Evolutionary conservation across 2,329 filamentous ascomycete genomes (phyloP).

Genomic region (Cladobotryum mycophilum): DNA sequence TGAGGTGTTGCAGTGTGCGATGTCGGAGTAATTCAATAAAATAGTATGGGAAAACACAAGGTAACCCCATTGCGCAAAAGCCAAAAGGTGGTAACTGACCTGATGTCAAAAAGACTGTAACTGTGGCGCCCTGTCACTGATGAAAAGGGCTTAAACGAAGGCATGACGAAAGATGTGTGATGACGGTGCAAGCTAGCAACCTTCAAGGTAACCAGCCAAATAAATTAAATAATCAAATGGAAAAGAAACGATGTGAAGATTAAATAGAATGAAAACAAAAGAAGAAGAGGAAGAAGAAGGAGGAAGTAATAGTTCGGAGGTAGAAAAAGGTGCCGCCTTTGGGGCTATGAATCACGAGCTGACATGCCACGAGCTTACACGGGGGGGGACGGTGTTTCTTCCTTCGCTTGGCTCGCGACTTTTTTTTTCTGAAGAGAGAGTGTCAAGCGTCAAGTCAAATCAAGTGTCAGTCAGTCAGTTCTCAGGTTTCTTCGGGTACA

Average conservation of each 20-base stretch:
- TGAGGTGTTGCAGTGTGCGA: too few relatives aligned
- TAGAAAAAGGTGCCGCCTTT: too few relatives aligned
- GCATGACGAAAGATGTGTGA: slow-evolving; percentile 33
- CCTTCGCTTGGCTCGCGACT: too few relatives aligned
- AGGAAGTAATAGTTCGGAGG: not conserved
- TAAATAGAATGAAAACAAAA: not conserved
- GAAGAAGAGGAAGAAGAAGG: not conserved
- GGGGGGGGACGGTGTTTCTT: too few relatives aligned
- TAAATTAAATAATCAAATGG: not conserved
- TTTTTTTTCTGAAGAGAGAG: too few relatives aligned
- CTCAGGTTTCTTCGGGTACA: too few relatives aligned
- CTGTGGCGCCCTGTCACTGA: slow-evolving; percentile 45
- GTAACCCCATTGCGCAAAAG: not conserved
- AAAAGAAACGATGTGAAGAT: not conserved
- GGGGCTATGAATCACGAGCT: too few relatives aligned
- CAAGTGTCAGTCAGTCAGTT: too few relatives aligned
- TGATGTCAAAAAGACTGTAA: slow-evolving; percentile 52
- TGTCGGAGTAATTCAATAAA: not conserved
- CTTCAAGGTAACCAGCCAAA: slow-evolving; percentile 1
- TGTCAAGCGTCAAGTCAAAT: too few relatives aligned
- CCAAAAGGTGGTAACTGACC: slow-evolving; percentile 33
- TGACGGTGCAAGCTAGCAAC: not conserved
- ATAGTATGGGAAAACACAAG: too few relatives aligned
- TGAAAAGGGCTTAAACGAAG: slow-evolving; percentile 50
- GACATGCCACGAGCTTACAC: too few relatives aligned